These are phyloP conservation scores for Dalbergia cultrata DNA, from an alignment of 306 rosid genomes.

Conservation along the genomic window DNA sequence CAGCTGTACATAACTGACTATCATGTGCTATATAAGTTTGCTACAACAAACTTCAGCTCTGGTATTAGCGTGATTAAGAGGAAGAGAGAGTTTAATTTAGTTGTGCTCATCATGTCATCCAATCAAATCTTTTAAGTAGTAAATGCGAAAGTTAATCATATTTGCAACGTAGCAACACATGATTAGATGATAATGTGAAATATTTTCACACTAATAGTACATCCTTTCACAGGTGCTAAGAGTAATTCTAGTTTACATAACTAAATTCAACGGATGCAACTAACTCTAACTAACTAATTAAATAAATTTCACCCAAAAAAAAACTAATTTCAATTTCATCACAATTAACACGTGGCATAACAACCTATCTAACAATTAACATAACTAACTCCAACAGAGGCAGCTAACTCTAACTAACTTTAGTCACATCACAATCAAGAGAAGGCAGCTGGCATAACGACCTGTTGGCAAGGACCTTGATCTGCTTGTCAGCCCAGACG, in stretches of 20 bases:
- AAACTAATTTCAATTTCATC: neutral
- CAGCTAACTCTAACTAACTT: neutral
- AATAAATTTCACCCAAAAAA: no score
- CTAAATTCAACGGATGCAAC: neutral
- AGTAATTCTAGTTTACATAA: neutral
- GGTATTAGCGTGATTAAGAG: neutral
- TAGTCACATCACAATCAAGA: neutral
- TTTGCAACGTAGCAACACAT: no score
- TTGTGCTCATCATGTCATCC: no score
- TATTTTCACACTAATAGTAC: no score
- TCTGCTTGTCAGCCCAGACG: constrained; percentile 81
- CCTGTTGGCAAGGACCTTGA: constrained; percentile 90
- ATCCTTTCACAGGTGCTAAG: neutral
- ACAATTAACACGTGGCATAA: no score
- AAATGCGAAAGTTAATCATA: no score
- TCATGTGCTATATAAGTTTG: no score
- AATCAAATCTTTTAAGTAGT: no score
- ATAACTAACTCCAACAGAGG: neutral
- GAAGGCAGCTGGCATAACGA: neutral
- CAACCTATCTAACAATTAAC: neutral
- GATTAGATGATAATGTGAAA: no score
- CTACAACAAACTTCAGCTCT: no score
- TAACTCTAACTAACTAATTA: neutral
- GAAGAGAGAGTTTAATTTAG: neutral
- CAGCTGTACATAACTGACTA: no score